These are phyloP conservation scores for Verticillium isaacii DNA, from an alignment of 2,329 filamentous ascomycete species.

Conservation along the genomic window DNA sequence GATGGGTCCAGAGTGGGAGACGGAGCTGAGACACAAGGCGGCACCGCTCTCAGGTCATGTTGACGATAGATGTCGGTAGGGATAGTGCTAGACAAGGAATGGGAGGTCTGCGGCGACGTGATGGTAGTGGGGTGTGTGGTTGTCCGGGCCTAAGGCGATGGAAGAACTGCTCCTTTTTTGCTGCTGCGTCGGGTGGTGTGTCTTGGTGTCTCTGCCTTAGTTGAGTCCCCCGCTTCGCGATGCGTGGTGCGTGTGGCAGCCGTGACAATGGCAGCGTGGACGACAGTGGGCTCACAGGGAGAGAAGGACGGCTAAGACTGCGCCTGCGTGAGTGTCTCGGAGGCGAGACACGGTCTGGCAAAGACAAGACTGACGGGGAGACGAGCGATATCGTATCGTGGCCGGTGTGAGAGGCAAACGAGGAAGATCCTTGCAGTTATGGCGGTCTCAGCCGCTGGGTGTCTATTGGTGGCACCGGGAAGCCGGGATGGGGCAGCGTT, in stretches of 20 bases:
- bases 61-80: background rate
- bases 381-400: background rate
- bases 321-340: background rate
- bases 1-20: background rate
- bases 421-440: conserved; percentile 2
- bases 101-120: background rate
- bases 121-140: background rate
- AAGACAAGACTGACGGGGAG: background rate
- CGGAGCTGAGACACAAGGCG: background rate
- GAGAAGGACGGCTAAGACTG: background rate
- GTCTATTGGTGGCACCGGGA: conserved; percentile 5
- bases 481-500: conserved; percentile 2
- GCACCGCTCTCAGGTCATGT: background rate
- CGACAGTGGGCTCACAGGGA: background rate
- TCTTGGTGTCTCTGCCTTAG: background rate
- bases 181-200: background rate
- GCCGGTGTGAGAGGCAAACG: conserved; percentile 1
- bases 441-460: background rate
- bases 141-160: background rate
- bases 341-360: background rate
- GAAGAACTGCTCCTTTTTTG: background rate
- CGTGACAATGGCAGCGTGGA: background rate
- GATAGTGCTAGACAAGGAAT: background rate
- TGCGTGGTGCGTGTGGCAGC: background rate
- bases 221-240: background rate